Base-by-base conservation (phyloP, 139 green algal species). In the Tetradesmus obliquus region DNA sequence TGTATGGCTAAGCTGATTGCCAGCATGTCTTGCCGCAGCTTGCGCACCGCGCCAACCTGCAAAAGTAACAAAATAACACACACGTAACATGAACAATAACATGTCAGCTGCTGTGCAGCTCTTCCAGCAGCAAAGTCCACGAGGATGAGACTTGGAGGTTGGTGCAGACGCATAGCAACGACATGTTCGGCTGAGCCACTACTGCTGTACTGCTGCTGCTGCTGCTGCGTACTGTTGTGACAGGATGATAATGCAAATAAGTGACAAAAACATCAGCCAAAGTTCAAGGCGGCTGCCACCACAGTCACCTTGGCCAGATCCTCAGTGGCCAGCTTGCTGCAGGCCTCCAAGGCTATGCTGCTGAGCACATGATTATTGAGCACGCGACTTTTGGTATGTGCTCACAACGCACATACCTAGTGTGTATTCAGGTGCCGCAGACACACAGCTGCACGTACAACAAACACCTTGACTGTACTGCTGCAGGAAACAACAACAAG, bases 301-400 rank as follows among this genome's bases (percentile, higher is more conserved):
- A 45, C 53, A 60, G 22, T 53, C 69, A 94, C 91, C 79, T 93
- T 88, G 71, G 92, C 91, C 22, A 95, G 74, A 55, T 95, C 94
- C 74, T 95, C 92, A 10, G 86, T 88, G 20, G 94, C 93, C 57
- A 98, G 92, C 55, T 95, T 96, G 84, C 93, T 95, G 93, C 94
- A 95, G n/a, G 83, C 95, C 54, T 97, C 95, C 71, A 97, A 45
- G 32, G 32, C 32, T 45, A 45, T 45, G 32, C 32, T 45, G 32
- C 32, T 45, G 32, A 45, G 32, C 32, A 45, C 32, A 45, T 45
- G 32, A 45, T 45, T 45, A 45, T 45, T 45, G 32, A 45, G 32
- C 32, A 45, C 32, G 0, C 32, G 32, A 45, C 32, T 45, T 45
- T 45, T 45, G 32, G 32, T 45, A 45, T 45, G 32, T 45, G 32